These are phyloP conservation scores for Umbelopsis isabellina DNA, from an alignment of 192 early-diverging fungal genomes.

Conservation along the genomic window DNA sequence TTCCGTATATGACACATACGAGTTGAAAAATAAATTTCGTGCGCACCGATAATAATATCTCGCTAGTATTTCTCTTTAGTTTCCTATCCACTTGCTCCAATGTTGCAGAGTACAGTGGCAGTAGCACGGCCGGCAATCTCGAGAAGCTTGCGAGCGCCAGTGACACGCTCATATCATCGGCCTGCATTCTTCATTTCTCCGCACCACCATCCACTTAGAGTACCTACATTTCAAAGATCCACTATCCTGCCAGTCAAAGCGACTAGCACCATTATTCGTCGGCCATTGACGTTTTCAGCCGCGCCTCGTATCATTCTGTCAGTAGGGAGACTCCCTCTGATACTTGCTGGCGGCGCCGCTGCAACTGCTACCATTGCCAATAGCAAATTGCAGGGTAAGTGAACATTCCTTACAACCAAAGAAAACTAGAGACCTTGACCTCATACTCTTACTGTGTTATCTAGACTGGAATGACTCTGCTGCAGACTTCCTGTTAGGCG, in stretches of 20 bases:
- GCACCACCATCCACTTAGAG: slow-evolving; percentile 4
- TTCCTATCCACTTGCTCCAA: background rate
- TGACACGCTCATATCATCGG: slow-evolving; percentile 1
- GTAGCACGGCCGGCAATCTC: background rate
- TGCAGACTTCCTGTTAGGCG: slow-evolving; percentile 37
- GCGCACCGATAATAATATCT: too few relatives aligned
- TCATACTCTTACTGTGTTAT: slow-evolving; percentile 37
- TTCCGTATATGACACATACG: slow-evolving; percentile 11
- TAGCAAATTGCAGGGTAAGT: slow-evolving; percentile 61
- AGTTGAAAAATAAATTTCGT: background rate
- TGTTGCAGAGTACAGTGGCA: slow-evolving; percentile 9
- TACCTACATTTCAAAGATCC: background rate
- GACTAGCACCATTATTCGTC: background rate
- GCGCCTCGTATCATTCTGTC: slow-evolving; percentile 48
- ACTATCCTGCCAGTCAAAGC: background rate
- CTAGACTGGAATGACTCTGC: slow-evolving; percentile 41
- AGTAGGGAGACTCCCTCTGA: slow-evolving; percentile 60
- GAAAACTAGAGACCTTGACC: background rate
- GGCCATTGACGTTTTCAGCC: slow-evolving; percentile 32
- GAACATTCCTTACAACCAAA: background rate
- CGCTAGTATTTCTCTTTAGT: too few relatives aligned
- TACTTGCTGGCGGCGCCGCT: slow-evolving; percentile 58
- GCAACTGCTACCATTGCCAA: slow-evolving; percentile 64
- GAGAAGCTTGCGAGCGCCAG: background rate
- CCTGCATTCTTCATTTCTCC: background rate